Base-by-base conservation (phyloP, 257 asterid genomes). In the Salvia miltiorrhiza region DNA sequence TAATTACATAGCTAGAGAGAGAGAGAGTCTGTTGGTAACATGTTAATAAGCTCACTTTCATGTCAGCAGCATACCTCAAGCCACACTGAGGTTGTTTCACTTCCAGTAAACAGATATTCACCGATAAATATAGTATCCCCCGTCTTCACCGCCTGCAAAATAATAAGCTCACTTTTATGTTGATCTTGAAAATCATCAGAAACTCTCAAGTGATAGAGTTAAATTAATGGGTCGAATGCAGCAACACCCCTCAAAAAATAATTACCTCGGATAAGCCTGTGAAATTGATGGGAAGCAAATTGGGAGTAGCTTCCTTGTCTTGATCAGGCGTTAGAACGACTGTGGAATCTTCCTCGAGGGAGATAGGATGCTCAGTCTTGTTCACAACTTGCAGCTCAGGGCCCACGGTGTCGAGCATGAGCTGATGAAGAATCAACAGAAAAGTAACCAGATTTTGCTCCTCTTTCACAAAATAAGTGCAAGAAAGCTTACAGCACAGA, bases 321-420 rank as follows among this genome's bases (percentile, higher is more conserved):
- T 77, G 89, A 70, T 88, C 85, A 54, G 93, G 84, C 28, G 96
- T 84, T 47, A 88, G 75, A 50, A 74, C 64, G 50, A 86, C 85
- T 21, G 75, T 43, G 44, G 91, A 75, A 73, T 70, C 84, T 61
- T 83, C 90, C 63, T 81, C 30, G 9, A 86, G 87, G 43, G 85
- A 64, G 66, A 88, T 86, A 21, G 91, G 83, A 1, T 65, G 81
- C 68, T 80, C 84, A 0, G 84, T 63, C 55, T 78, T 83, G 86
- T 84, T 86, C 45, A 86, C 87, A 16, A 88, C 83, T 69, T 81
- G 86, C 74, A 88, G 80, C 78, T 88, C 96, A 3, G 96, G 96
- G 62, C 96, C 96, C 50, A 61, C 79, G 3, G 96, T 88, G 62
- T 88, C 96, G 8, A 88, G 89, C 96, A 88, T 88, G 55, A 88